phyloP scores from a whole-genome alignment of 148 eudicot species.

The Hydrangea macrophylla region DNA sequence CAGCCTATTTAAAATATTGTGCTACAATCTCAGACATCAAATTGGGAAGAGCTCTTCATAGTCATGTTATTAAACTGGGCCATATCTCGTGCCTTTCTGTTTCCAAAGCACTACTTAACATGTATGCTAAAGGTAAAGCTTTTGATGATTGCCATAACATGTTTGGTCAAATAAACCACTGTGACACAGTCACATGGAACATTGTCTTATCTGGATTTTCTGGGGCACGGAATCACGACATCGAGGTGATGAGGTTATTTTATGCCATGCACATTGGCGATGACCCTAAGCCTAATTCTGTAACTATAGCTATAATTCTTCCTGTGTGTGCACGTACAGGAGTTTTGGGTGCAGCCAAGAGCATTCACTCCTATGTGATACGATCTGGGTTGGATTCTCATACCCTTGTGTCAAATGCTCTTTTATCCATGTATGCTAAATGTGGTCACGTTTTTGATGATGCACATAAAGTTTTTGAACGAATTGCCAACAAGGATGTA shows the following conservation, averaged over 20 bases:
- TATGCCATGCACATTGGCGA: constrained; percentile 31
- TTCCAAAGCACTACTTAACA: constrained; percentile 66
- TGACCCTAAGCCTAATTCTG: constrained; percentile 39
- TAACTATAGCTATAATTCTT: constrained; percentile 60
- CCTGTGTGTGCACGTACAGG: constrained; percentile 55
- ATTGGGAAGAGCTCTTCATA: constrained; percentile 56
- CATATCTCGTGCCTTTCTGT: constrained; percentile 50
- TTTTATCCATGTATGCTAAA: constrained; percentile 76
- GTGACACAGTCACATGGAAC: constrained; percentile 64
- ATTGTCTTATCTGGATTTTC: constrained; percentile 66
- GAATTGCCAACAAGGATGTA: constrained; percentile 54
- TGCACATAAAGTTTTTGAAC: constrained; percentile 46
- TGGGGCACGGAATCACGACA: constrained; percentile 44
- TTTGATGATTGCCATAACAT: constrained; percentile 50
- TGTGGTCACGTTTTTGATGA: constrained; percentile 36
- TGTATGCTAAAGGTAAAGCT: constrained; percentile 59
- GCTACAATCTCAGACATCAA: constrained; percentile 32
- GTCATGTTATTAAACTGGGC: constrained; percentile 53
- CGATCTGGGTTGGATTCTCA: constrained; percentile 50
- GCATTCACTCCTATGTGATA: constrained; percentile 51
- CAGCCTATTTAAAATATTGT: constrained; percentile 55
- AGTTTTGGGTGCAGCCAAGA: constrained; percentile 34
- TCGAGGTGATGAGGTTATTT: constrained; percentile 45
- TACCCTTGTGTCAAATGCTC: constrained; percentile 70
- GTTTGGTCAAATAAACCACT: constrained; percentile 28